A percentile compares a stretch with the other conserved stretches of the same genome.
Evolutionary conservation across 306 rosid genomes (phyloP).

Genomic region (Cicer arietinum): DNA sequence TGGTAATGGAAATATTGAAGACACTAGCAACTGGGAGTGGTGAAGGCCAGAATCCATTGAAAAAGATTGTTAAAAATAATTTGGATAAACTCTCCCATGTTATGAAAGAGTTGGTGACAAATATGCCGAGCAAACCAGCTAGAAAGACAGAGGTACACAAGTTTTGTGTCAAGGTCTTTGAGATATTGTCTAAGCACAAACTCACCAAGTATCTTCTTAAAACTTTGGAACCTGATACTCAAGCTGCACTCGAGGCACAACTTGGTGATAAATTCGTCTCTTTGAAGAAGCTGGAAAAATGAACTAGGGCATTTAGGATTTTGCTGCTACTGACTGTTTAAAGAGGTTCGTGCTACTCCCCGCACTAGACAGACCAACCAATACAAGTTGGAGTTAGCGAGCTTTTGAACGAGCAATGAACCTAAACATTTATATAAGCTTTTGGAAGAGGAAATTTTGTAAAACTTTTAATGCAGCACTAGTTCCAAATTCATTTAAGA

Average conservation of each 20-base stretch:
- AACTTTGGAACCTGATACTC: conserved; percentile 59
- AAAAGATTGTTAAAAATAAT: conserved; percentile 57
- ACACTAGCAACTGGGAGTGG: conserved; percentile 46
- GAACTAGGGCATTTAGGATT: background rate
- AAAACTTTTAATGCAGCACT: background rate
- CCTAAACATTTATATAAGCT: background rate
- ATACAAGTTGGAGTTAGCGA: background rate
- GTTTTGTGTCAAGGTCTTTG: conserved; percentile 66
- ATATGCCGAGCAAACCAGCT: conserved; percentile 68
- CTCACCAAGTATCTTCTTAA: conserved; percentile 58
- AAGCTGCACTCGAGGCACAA: conserved; percentile 63
- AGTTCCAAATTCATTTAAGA: background rate
- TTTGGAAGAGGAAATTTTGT: conserved; percentile 30
- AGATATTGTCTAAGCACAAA: conserved; percentile 54
- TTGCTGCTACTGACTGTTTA: background rate
- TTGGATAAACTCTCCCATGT: conserved; percentile 57
- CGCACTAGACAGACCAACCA: background rate
- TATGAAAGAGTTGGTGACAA: conserved; percentile 69
- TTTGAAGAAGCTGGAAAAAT: conserved; percentile 56
- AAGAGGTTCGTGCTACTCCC: background rate
- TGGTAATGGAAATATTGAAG: conserved; percentile 69
- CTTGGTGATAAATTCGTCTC: conserved; percentile 62
- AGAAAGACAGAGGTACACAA: conserved; percentile 68
- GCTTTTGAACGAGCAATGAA: background rate
- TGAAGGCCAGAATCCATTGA: conserved; percentile 51